phyloP scores from a whole-genome alignment of 495 filamentous ascomycete genomes.

The Clavariopsis aquatica region DNA sequence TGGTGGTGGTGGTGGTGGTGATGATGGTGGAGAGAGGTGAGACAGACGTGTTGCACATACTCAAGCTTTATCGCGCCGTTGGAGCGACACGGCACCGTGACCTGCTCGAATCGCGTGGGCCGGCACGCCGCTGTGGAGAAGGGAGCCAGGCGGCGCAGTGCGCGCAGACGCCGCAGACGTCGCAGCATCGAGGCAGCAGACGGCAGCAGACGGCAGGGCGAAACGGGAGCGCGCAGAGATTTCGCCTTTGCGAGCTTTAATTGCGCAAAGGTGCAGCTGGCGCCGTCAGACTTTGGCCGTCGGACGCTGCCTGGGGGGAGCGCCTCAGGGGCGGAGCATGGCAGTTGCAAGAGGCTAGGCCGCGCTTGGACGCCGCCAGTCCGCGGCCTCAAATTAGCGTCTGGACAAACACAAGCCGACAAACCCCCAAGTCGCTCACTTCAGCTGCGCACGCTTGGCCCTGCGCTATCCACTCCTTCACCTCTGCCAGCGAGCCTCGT shows the following conservation, averaged over 20 bases:
- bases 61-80: constrained; percentile 42
- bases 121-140: constrained; percentile 4
- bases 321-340: too few relatives aligned
- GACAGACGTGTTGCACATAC: constrained; percentile 24
- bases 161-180: not conserved
- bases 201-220: too few relatives aligned
- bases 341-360: not conserved
- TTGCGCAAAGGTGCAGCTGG: too few relatives aligned
- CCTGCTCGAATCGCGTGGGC: constrained; percentile 12
- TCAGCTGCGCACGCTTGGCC: constrained; percentile 21
- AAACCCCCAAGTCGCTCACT: constrained; percentile 6
- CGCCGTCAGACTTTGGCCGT: too few relatives aligned
- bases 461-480: constrained; percentile 17
- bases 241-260: too few relatives aligned
- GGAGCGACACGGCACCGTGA: constrained; percentile 39
- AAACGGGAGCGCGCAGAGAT: too few relatives aligned
- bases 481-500: not conserved
- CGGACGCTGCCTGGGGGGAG: too few relatives aligned
- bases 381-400: not conserved
- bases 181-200: not conserved
- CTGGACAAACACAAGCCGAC: not conserved
- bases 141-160: not conserved
- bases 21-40: not conserved
- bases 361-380: not conserved
- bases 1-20: not conserved